Percentiles rank a stretch among this genome's conserved stretches.
These are phyloP conservation scores for Santalum album DNA, from an alignment of 164 flowering plant species.

Conservation along the genomic window DNA sequence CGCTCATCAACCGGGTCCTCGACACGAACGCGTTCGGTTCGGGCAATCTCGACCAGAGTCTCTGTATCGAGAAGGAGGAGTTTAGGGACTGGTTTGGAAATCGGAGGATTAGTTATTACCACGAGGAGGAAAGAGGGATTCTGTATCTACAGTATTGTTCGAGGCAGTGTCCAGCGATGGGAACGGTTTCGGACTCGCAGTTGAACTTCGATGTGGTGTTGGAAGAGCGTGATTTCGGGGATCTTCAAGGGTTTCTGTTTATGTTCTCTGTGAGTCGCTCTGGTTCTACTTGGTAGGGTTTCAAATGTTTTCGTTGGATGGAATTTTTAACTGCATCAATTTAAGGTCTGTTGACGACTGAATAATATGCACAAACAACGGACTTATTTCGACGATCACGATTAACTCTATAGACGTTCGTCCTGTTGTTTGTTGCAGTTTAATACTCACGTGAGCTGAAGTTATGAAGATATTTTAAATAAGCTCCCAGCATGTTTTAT, in stretches of 20 bases:
- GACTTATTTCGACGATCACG: too few relatives aligned
- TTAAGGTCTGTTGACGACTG: too few relatives aligned
- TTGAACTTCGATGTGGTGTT: conserved; percentile 31
- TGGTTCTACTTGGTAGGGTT: not conserved
- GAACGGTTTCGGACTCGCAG: conserved; percentile 8
- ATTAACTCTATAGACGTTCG: too few relatives aligned
- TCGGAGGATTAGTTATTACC: conserved; percentile 51
- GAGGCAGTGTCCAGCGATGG: conserved; percentile 22
- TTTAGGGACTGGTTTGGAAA: conserved; percentile 38
- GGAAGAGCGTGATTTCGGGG: conserved; percentile 53
- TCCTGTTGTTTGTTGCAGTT: too few relatives aligned
- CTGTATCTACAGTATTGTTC: conserved; percentile 53
- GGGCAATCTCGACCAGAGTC: conserved; percentile 30
- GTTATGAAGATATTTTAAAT: too few relatives aligned
- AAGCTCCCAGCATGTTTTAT: too few relatives aligned
- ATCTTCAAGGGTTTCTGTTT: conserved; percentile 69
- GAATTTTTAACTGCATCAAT: too few relatives aligned
- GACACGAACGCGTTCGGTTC: conserved; percentile 72
- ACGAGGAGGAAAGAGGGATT: conserved; percentile 57
- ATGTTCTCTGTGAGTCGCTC: conserved; percentile 70
- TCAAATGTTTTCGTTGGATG: not conserved
- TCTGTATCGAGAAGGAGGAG: conserved; percentile 19
- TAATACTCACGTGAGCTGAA: too few relatives aligned
- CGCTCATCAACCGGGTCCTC: conserved; percentile 56
- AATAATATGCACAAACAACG: too few relatives aligned